Evolutionary conservation across 2,329 filamentous ascomycete species (phyloP), one percentile per base, ranked within the genome.

Genomic region (Cadophora malorum): DNA sequence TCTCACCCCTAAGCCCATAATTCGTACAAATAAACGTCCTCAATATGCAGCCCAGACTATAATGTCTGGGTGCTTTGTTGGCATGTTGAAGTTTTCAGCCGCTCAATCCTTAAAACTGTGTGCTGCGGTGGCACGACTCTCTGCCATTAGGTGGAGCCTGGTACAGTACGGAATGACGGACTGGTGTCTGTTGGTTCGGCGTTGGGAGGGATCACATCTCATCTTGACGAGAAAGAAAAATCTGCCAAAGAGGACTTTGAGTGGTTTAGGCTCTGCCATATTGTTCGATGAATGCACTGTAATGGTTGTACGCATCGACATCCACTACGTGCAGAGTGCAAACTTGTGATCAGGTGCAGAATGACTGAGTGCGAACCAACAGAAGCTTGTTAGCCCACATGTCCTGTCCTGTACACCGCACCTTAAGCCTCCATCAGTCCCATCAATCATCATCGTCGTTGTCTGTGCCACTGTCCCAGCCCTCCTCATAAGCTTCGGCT

Each of bases 401-500:
- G 21, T 61, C 25, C 33, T 21, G 38, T 61, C 16, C 33, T 61
- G 38, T 61, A 47, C 14, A 45, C 33, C 47, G 49, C 49, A 64
- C 35, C 33, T 60, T 56, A 33, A 59, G 64, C 53, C 64, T 65
- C 50, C 16, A 49, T 59, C 41, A 65, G 19, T 56, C 35, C 47
- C 25, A 45, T 76, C 68, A 76, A 65, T 78, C 76, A 69, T 78
- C 76, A 69, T 93, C 90, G 67, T 93, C 90, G 9, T 88, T 85
- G 73, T 92, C 91, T 67, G 88, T 90, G 28, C 89, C 93, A 75
- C 91, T 93, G 14, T 88, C 89, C 92, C 93, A 97, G 1, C 93
- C 93, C 69, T 96, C 92, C 73, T 93, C 89, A 78, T 97, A 98
- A 68, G 92, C 92, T 76, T 97, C 94, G 1, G 91, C 90, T 74